These are phyloP conservation scores for Fusarium marasasianum DNA, from an alignment of 2,329 filamentous ascomycete species.

Conservation along the genomic window DNA sequence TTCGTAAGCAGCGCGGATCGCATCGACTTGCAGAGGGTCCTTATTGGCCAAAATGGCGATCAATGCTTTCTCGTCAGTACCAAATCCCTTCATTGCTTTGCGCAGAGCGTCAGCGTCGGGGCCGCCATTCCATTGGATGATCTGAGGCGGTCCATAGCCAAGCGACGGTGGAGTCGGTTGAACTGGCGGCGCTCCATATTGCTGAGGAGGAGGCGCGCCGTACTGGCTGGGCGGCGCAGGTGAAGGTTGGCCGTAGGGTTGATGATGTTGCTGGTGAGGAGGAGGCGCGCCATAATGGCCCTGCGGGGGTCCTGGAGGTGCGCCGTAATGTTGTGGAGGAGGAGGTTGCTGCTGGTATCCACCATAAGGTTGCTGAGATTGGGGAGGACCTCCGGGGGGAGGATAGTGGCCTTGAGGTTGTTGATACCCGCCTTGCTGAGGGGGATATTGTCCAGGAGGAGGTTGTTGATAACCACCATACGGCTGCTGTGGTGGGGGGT, in stretches of 20 bases:
- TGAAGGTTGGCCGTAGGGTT: conserved; percentile 35
- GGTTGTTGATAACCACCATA: conserved; percentile 50
- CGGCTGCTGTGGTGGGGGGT: conserved; percentile 41
- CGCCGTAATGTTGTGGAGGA: conserved; percentile 45
- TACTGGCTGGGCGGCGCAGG: conserved; percentile 45
- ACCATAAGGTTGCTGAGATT: conserved; percentile 45
- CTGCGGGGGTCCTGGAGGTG: conserved; percentile 45
- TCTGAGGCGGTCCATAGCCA: conserved; percentile 79
- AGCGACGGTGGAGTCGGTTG: conserved; percentile 72
- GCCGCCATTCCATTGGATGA: conserved; percentile 74
- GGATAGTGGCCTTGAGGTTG: conserved; percentile 48
- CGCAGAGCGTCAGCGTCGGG: conserved; percentile 77
- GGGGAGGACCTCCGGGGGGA: conserved; percentile 43
- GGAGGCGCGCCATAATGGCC: conserved; percentile 55
- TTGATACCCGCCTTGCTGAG: conserved; percentile 49
- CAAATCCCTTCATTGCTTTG: conserved; percentile 91
- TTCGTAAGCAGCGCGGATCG: conserved; percentile 73
- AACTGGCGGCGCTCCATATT: conserved; percentile 52
- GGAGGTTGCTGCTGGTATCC: conserved; percentile 48
- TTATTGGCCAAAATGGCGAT: conserved; percentile 76
- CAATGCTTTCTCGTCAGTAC: conserved; percentile 83
- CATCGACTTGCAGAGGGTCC: conserved; percentile 80
- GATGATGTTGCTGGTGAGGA: conserved; percentile 36
- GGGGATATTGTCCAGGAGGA: conserved; percentile 44
- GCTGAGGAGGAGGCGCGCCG: conserved; percentile 45